Base-by-base conservation (phyloP, 2,329 filamentous ascomycete genomes). In the Apiospora sp. region DNA sequence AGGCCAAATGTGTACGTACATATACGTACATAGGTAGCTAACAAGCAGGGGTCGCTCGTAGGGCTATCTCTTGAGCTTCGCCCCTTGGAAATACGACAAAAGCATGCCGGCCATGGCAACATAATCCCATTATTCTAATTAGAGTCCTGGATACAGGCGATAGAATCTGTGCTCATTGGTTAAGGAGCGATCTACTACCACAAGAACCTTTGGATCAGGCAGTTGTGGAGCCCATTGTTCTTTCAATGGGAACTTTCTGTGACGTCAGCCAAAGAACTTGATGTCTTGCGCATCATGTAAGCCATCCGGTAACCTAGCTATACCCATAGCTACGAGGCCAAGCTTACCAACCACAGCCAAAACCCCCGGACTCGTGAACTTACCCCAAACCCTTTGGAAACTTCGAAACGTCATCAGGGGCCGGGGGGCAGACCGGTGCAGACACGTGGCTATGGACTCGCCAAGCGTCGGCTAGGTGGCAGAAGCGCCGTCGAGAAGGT, bases 361-460 rank as follows among this genome's bases (percentile, higher is more conserved):
- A 19, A 22, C 54, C 54, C 54, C 54, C 30, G 54, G 30, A 30
- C 12, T 6, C 54, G 22, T 58, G 54, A 30, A 16, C 30, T 10
- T 61, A 58, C 16, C 27, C 27, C 27, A 34, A 34, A 19, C 22
- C 7, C 34, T 64, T 41, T 22, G 58, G 58, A 4, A 64, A 13
- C 14, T 64, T 10, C 58, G 58, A 64, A 41, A 41, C 22, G 30
- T 41, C 58, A 41, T 64, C 58, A 13, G 22, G 10, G 22, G 3
- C 34, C 34, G 19, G 58, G 58, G 27, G 34, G 34, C 6, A 37
- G 34, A 64, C 58, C 22, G 34, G 22, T 41, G 22, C 4, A n/a
- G 10, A 64, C 58, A 64, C 58, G 58, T 64, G 58, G 58, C 58
- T 41, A 64, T n/a, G 34, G 58, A n/a, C 30, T 37, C 12, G 58